A percentile compares a stretch with the other conserved stretches of the same genome.
These are phyloP conservation scores for Exophiala mesophila DNA, from an alignment of 2,329 filamentous ascomycete genomes.

Conservation along the genomic window DNA sequence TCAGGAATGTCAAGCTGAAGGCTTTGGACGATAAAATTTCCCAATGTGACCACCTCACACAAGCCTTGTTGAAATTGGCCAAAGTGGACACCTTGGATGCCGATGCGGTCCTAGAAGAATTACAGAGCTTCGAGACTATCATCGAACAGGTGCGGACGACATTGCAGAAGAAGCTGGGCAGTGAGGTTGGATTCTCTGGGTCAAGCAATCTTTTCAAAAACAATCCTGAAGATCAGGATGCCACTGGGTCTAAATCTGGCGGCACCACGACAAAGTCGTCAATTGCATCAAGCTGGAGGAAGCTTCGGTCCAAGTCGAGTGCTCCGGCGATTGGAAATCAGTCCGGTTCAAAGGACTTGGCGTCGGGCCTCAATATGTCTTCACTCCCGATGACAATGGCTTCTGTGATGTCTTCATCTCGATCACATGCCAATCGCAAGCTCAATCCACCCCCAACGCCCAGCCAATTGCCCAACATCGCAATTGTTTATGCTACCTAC, in stretches of 20 bases:
- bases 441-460: slow-evolving; percentile 44
- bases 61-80: slow-evolving; percentile 76
- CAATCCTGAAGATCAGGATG: slow-evolving; percentile 46
- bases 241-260: slow-evolving; percentile 43
- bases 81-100: slow-evolving; percentile 85
- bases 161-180: slow-evolving; percentile 80
- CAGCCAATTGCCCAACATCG: slow-evolving; percentile 65
- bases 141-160: slow-evolving; percentile 77
- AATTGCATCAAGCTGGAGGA: slow-evolving; percentile 81
- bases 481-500: slow-evolving; percentile 64
- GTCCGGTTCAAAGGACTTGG: slow-evolving; percentile 33
- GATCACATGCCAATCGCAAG: slow-evolving; percentile 59
- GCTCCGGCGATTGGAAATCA: slow-evolving; percentile 33
- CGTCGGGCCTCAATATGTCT: slow-evolving; percentile 61
- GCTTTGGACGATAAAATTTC: slow-evolving; percentile 88
- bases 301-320: slow-evolving; percentile 80
- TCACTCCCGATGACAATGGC: slow-evolving; percentile 69
- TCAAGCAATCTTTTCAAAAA: slow-evolving; percentile 70
- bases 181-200: slow-evolving; percentile 79
- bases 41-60: slow-evolving; percentile 85
- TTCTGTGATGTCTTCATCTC: slow-evolving; percentile 53
- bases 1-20: slow-evolving; percentile 89
- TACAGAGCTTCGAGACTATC: slow-evolving; percentile 80
- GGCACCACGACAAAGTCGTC: slow-evolving; percentile 65
- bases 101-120: slow-evolving; percentile 86